These are phyloP conservation scores for Pseudogymnoascus destructans DNA, from an alignment of 2,329 filamentous ascomycete species.

Conservation along the genomic window DNA sequence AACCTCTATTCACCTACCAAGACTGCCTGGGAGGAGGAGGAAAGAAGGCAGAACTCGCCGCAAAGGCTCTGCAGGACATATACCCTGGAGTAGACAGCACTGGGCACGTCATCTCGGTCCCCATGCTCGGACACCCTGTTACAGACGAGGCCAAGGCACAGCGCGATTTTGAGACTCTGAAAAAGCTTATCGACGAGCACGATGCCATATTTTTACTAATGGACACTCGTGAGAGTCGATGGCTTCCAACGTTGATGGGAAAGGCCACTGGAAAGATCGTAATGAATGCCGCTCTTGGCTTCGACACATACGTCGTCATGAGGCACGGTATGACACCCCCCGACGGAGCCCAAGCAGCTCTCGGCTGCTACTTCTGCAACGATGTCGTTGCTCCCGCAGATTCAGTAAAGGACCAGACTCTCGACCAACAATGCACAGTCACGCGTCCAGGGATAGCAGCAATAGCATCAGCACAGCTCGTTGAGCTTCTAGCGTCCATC, in stretches of 20 bases:
- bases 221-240: constrained; percentile 88
- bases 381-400: constrained; percentile 91
- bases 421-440: constrained; percentile 97
- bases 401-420: constrained; percentile 84
- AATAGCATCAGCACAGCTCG: constrained; percentile 80
- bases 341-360: constrained; percentile 45
- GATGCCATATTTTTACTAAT: constrained; percentile 94
- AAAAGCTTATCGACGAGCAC: constrained; percentile 65
- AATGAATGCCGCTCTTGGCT: constrained; percentile 90
- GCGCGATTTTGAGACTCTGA: constrained; percentile 61
- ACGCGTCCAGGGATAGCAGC: constrained; percentile 85
- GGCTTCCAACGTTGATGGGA: constrained; percentile 92
- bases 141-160: constrained; percentile 56
- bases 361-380: constrained; percentile 98
- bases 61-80: constrained; percentile 67
- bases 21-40: constrained; percentile 80
- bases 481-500: constrained; percentile 78
- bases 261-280: constrained; percentile 90
- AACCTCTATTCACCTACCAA: constrained; percentile 80
- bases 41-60: constrained; percentile 69
- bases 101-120: constrained; percentile 73
- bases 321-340: constrained; percentile 62
- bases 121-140: constrained; percentile 90
- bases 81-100: constrained; percentile 79
- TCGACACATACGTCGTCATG: constrained; percentile 97